Evolutionary conservation across 2,329 filamentous ascomycete species (phyloP).

Genomic region (Fonsecaea nubica): DNA sequence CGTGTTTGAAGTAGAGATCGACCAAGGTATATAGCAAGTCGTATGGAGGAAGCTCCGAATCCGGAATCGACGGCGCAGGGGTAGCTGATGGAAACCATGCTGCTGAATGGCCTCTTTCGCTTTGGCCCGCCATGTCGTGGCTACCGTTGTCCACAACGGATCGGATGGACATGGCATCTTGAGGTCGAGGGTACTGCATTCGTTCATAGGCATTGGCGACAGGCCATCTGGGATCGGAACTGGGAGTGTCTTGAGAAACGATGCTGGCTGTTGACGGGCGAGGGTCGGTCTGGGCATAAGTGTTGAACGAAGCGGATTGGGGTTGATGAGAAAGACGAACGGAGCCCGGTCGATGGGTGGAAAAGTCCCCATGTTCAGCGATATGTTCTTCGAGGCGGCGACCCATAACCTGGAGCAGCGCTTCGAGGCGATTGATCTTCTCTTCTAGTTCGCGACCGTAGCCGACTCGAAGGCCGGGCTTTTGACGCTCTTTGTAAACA

Average conservation of each 20-base stretch:
- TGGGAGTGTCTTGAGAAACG: constrained; percentile 34
- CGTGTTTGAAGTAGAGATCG: constrained; percentile 78
- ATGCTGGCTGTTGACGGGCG: constrained; percentile 34
- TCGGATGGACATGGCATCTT: constrained; percentile 37
- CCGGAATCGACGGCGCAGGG: constrained; percentile 27
- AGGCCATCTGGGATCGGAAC: constrained; percentile 32
- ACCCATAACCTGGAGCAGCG: constrained; percentile 36
- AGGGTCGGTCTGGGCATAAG: constrained; percentile 30
- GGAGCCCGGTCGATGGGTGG: constrained; percentile 23
- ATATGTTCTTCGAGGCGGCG: constrained; percentile 40
- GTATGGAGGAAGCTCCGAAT: constrained; percentile 67
- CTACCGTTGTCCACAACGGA: constrained; percentile 31
- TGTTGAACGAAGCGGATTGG: constrained; percentile 19
- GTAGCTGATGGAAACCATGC: constrained; percentile 32
- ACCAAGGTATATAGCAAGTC: constrained; percentile 75
- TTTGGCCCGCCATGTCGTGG: constrained; percentile 32
- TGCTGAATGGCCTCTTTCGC: constrained; percentile 29
- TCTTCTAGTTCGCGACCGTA: constrained; percentile 67
- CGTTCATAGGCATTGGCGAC: constrained; percentile 34
- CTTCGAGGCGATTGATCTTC: constrained; percentile 63
- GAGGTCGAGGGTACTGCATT: constrained; percentile 35
- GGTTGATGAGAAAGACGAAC: constrained; percentile 25
- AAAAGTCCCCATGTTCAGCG: constrained; percentile 33
- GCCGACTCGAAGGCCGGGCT: constrained; percentile 68
- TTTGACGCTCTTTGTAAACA: constrained; percentile 74